These are phyloP conservation scores for Sungouiella thailandica DNA, from an alignment of 805 yeast species.

Conservation along the genomic window DNA sequence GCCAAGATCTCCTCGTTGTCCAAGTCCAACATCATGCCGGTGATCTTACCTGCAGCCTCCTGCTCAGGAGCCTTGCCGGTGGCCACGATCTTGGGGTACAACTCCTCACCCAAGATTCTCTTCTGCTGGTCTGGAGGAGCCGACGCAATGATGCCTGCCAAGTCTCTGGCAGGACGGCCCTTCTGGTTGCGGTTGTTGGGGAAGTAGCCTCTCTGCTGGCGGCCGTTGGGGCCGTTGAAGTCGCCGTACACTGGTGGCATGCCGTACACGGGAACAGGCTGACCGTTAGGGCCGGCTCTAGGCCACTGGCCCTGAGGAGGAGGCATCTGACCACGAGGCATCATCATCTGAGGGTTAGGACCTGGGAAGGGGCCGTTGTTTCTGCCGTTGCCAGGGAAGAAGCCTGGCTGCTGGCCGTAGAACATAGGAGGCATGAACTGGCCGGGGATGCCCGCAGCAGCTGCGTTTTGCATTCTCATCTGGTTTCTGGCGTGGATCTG, in stretches of 20 bases:
- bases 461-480: conserved; percentile 96
- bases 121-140: conserved; percentile 88
- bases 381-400: conserved; percentile 75
- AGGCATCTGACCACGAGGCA: conserved; percentile 63
- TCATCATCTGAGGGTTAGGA: conserved; percentile 79
- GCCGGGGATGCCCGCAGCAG: conserved; percentile 79
- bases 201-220: conserved; percentile 60
- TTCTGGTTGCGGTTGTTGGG: conserved; percentile 42
- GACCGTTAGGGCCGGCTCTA: conserved; percentile 77
- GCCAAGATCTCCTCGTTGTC: conserved; percentile 86
- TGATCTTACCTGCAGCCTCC: conserved; percentile 96
- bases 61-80: conserved; percentile 84
- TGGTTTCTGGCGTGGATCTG: conserved; percentile 98
- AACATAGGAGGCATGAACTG: conserved; percentile 86
- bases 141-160: conserved; percentile 59
- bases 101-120: conserved; percentile 96
- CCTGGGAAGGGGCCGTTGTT: conserved; percentile 71
- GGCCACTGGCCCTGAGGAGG: conserved; percentile 67
- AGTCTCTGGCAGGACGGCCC: conserved; percentile 41
- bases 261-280: conserved; percentile 77
- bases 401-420: conserved; percentile 80
- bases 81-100: conserved; percentile 87
- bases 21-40: conserved; percentile 97
- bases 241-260: conserved; percentile 74
- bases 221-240: conserved; percentile 39